phyloP scores from a whole-genome alignment of 139 green algal genomes.

The Chlamydomonas sp. region DNA sequence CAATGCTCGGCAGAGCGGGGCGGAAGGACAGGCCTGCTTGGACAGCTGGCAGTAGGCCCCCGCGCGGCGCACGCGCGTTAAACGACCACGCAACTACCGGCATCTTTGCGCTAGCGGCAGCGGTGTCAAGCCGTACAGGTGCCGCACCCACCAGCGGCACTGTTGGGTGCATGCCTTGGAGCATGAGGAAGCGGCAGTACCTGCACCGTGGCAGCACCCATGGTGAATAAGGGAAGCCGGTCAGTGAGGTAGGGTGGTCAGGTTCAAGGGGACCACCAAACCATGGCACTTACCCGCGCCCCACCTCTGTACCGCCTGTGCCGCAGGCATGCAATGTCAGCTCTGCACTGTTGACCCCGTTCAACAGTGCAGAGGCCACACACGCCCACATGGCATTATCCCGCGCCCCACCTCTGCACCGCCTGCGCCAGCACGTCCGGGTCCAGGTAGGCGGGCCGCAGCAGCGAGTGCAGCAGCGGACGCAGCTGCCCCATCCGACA shows the following conservation, averaged over 20 bases:
- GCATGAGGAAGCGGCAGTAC: constrained; percentile 36
- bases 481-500: constrained; percentile 15
- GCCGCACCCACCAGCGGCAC: constrained; percentile 10
- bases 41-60: too few relatives aligned
- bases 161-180: constrained; percentile 21
- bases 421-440: constrained; percentile 39
- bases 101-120: too few relatives aligned
- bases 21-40: too few relatives aligned
- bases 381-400: not conserved
- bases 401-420: constrained; percentile 20
- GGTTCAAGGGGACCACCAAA: not conserved
- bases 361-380: too few relatives aligned
- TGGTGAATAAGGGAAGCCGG: not conserved
- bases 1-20: too few relatives aligned
- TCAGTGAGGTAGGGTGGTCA: not conserved
- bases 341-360: too few relatives aligned
- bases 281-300: too few relatives aligned
- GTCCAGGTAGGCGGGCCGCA: constrained; percentile 35
- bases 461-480: constrained; percentile 34
- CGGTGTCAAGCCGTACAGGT: too few relatives aligned
- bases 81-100: too few relatives aligned
- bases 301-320: too few relatives aligned
- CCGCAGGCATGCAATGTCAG: too few relatives aligned
- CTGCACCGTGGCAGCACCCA: not conserved
- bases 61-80: too few relatives aligned